Evolutionary conservation across 2,329 filamentous ascomycete genomes (phyloP).

Genomic region (Lecanoromycetidae sp.): DNA sequence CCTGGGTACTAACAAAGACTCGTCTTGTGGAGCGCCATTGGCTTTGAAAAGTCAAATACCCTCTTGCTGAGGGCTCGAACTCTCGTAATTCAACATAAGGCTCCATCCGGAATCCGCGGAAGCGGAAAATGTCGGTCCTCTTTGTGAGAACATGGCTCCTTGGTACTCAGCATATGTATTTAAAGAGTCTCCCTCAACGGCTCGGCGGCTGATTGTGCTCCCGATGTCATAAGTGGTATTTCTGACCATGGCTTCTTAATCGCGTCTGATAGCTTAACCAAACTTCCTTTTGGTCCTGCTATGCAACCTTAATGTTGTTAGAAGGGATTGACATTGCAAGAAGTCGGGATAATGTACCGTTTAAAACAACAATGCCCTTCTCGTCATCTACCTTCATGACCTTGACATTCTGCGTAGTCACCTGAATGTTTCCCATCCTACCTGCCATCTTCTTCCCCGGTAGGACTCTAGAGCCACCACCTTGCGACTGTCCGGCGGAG

Average conservation of each 20-base stretch:
- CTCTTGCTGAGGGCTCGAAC: too few species aligned
- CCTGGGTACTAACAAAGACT: too few species aligned
- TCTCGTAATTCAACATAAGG: too few species aligned
- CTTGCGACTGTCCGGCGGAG: constrained; percentile 79
- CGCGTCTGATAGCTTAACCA: constrained; percentile 79
- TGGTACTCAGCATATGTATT: too few species aligned
- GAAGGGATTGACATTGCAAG: background rate
- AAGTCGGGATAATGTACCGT: constrained; percentile 42
- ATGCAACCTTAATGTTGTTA: constrained; percentile 45
- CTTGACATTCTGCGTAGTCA: constrained; percentile 83
- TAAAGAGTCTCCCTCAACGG: constrained; percentile 8
- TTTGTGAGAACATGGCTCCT: too few species aligned
- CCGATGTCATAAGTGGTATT: constrained; percentile 24
- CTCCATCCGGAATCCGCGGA: too few species aligned
- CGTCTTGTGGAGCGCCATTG: too few species aligned
- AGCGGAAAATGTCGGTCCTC: too few species aligned
- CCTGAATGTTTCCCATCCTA: constrained; percentile 79
- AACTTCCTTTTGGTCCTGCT: constrained; percentile 73
- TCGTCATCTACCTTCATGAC: constrained; percentile 78
- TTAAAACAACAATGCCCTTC: constrained; percentile 78
- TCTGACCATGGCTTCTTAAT: constrained; percentile 71
- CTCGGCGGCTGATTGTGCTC: constrained; percentile 5
- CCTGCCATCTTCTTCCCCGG: constrained; percentile 98
- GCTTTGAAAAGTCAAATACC: too few species aligned
- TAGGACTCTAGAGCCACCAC: constrained; percentile 78